Percentiles rank a stretch among this genome's conserved stretches.
These are phyloP conservation scores for Plantago lanceolata DNA, from an alignment of 305 asterid genomes.

Conservation along the genomic window DNA sequence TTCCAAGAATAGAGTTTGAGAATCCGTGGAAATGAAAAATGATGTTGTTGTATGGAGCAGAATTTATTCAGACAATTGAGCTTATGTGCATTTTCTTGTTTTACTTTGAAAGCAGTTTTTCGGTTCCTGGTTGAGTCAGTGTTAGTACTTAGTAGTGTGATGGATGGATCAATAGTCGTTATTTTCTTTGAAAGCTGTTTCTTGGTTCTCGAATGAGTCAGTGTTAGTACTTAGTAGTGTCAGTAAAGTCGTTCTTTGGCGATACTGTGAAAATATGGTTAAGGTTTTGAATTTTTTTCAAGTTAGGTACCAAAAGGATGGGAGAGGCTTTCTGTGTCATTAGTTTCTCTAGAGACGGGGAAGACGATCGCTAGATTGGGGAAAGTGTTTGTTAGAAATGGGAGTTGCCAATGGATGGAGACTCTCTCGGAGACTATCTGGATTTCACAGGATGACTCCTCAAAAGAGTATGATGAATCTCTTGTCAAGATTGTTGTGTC, in stretches of 20 bases:
- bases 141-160: not conserved
- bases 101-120: not conserved
- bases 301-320: conserved; percentile 89
- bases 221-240: not conserved
- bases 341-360: conserved; percentile 65
- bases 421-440: conserved; percentile 59
- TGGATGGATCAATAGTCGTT: too few species aligned
- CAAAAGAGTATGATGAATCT: conserved; percentile 56
- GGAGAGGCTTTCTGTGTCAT: conserved; percentile 67
- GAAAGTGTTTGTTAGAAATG: conserved; percentile 64
- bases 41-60: not conserved
- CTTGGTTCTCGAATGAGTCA: too few species aligned
- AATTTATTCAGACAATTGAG: too few species aligned
- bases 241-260: not conserved
- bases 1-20: not conserved
- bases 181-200: not conserved
- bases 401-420: conserved; percentile 80
- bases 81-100: not conserved
- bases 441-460: conserved; percentile 52
- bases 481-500: conserved; percentile 66
- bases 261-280: not conserved
- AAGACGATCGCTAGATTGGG: conserved; percentile 60
- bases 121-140: too few species aligned
- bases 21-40: not conserved
- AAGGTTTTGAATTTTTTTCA: not conserved